phyloP scores from a whole-genome alignment of 768 basidiomycete genomes.

The Ramaria sp. region DNA sequence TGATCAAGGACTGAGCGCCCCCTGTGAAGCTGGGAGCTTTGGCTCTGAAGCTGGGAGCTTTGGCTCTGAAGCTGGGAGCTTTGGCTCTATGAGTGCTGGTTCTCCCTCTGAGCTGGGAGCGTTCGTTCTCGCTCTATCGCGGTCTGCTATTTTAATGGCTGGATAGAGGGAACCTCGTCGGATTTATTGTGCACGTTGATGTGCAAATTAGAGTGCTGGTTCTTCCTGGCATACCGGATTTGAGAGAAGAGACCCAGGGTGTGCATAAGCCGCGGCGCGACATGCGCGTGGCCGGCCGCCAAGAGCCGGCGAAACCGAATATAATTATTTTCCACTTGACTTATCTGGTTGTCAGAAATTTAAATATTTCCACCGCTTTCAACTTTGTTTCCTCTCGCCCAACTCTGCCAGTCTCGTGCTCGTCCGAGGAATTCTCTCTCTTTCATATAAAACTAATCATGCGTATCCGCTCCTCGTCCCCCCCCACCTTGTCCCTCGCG shows the following conservation, averaged over 20 bases:
- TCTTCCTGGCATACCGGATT: conserved; percentile 2
- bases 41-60: too few relatives aligned
- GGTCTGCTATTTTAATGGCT: not conserved
- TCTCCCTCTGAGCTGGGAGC: too few relatives aligned
- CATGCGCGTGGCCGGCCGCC: not conserved
- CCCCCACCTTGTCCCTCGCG: conserved; percentile 3
- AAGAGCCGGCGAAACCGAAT: not conserved
- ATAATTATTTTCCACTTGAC: not conserved
- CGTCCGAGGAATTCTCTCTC: not conserved
- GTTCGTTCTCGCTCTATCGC: too few relatives aligned
- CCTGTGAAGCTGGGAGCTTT: too few relatives aligned
- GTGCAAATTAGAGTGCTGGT: not conserved
- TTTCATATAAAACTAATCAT: not conserved
- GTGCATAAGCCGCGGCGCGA: not conserved
- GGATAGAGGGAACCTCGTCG: conserved; percentile 1
- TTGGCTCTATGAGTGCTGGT: too few relatives aligned
- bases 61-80: too few relatives aligned
- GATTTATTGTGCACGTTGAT: not conserved
- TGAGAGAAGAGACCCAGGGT: not conserved
- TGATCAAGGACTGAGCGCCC: not conserved
- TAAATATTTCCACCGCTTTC: not conserved
- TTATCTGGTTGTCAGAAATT: not conserved
- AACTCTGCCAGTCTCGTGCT: not conserved
- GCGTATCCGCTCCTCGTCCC: conserved; percentile 5
- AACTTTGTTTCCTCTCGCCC: not conserved